These are phyloP conservation scores for Stylosanthes scabra DNA, from an alignment of 331 rosid genomes.

Conservation along the genomic window DNA sequence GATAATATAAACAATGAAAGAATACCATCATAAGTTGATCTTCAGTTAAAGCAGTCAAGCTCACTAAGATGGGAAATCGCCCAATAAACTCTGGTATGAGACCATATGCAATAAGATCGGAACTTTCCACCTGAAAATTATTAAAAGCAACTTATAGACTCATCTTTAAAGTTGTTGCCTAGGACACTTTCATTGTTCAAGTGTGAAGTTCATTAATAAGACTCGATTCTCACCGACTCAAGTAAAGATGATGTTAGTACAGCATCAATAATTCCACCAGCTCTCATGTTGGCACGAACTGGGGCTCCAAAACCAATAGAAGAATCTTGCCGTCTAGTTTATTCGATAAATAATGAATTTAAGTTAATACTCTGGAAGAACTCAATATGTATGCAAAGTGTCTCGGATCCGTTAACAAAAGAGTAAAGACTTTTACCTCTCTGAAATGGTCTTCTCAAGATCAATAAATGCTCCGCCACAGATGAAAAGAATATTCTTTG, in stretches of 20 bases:
- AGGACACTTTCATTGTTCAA: not conserved
- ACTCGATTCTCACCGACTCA: slow-evolving; percentile 68
- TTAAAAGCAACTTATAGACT: slow-evolving; percentile 33
- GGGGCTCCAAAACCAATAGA: slow-evolving; percentile 99
- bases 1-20: slow-evolving; percentile 23
- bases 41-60: slow-evolving; percentile 89
- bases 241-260: slow-evolving; percentile 86
- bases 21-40: slow-evolving; percentile 94
- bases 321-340: slow-evolving; percentile 92
- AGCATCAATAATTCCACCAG: slow-evolving; percentile 64
- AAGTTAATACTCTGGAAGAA: slow-evolving; percentile 1
- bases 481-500: slow-evolving; percentile 90
- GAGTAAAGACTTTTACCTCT: slow-evolving; percentile 80
- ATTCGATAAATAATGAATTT: slow-evolving; percentile 32
- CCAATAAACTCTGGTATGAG: slow-evolving; percentile 99
- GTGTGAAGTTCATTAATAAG: slow-evolving; percentile 28
- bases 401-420: not conserved
- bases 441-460: slow-evolving; percentile 98
- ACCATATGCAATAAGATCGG: slow-evolving; percentile 94
- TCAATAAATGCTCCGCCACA: slow-evolving; percentile 98
- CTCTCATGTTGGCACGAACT: slow-evolving; percentile 94
- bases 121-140: slow-evolving; percentile 88
- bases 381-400: slow-evolving; percentile 8
- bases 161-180: slow-evolving; percentile 23
- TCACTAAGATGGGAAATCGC: slow-evolving; percentile 92